Evolutionary conservation across 352 stramenopile species (phyloP).

Genomic region (Globisporangium emineosum): DNA sequence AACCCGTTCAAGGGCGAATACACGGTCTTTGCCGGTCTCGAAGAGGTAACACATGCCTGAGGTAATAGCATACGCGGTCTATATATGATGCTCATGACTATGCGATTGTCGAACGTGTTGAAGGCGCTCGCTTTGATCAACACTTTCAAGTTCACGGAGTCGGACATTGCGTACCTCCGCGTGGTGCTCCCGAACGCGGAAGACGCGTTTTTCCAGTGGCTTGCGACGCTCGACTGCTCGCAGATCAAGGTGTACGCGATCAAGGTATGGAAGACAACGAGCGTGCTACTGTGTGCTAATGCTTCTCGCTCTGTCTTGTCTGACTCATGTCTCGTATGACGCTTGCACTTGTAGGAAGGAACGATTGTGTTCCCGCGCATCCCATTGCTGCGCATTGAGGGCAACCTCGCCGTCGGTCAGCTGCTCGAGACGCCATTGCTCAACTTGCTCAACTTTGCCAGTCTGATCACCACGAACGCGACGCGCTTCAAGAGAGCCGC

Average conservation of each 20-base stretch:
- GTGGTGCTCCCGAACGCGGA: slow-evolving; percentile 88
- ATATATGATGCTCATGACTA: not conserved
- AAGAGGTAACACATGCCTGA: slow-evolving; percentile 43
- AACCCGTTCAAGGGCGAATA: slow-evolving; percentile 98
- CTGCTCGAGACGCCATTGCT: slow-evolving; percentile 98
- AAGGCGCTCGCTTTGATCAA: slow-evolving; percentile 89
- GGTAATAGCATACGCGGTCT: too few relatives aligned
- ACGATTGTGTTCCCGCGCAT: slow-evolving; percentile 96
- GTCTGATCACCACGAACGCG: slow-evolving; percentile 97
- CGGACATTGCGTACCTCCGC: slow-evolving; percentile 94
- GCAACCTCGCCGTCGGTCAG: slow-evolving; percentile 93
- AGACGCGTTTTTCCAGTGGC: slow-evolving; percentile 94
- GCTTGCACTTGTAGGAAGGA: slow-evolving; percentile 69
- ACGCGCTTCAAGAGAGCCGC: slow-evolving; percentile 95
- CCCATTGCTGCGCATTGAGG: slow-evolving; percentile 92
- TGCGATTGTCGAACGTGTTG: not conserved
- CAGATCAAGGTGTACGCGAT: slow-evolving; percentile 93
- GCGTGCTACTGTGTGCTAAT: not conserved
- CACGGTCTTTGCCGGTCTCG: slow-evolving; percentile 92
- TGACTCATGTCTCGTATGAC: slow-evolving; percentile 1
- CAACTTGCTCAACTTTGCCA: slow-evolving; percentile 98
- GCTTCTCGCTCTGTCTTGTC: not conserved
- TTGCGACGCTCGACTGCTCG: slow-evolving; percentile 92
- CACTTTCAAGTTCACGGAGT: slow-evolving; percentile 91
- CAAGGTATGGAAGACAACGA: slow-evolving; percentile 28